Base-by-base conservation (phyloP, 371 early-diverging fungal genomes). In the Actinomucor elegans region DNA sequence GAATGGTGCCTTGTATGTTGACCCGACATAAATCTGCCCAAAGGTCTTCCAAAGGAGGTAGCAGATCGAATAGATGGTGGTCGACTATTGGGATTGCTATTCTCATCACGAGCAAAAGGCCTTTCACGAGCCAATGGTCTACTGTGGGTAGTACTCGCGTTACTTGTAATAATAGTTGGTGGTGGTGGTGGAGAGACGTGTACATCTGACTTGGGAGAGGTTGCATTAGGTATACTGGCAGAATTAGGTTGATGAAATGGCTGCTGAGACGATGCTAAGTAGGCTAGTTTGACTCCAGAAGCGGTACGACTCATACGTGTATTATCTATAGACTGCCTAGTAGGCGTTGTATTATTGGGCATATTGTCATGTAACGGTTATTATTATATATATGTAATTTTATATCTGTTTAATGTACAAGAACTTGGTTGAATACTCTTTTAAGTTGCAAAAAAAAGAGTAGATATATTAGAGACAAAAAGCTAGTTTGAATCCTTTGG, bases 1-100 rank as follows among this genome's bases (percentile, higher is more conserved):
- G 80, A 80, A 41, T 76, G 81, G 33, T 80, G 67, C 18, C 84
- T 75, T 26, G 63, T 47, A 52, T 67, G 77, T 24, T 69, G 61
- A 15, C 70, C 67, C 20, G 65, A 48, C 18, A 61, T 52, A 28
- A 61, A 56, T 18, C 54, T 34, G 41, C 35, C 66, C 35, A 67
- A 12, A 1, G 60, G 67, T 28, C 71, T 66, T 26, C 69, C 67
- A 35, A 57, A 64, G 6, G 75, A 75, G 10, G 75, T 66, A 11
- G 71, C 71, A 4, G 75, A 75, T 17, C 75, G 61, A 50, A 71
- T 67, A 34, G 75, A 75, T 10, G 75, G 64, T 10, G 75, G 68
- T 43, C 67, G 44, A 34, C 69, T 66, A 7, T 61, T 47, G 18
- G 60, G 59, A 27, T 57, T 59, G 28, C 31, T 20, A n/a, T 15